A percentile compares a stretch with the other conserved stretches of the same genome.
phyloP scores from a whole-genome alignment of 805 yeast genomes.

The Priceomyces haplophilus region DNA sequence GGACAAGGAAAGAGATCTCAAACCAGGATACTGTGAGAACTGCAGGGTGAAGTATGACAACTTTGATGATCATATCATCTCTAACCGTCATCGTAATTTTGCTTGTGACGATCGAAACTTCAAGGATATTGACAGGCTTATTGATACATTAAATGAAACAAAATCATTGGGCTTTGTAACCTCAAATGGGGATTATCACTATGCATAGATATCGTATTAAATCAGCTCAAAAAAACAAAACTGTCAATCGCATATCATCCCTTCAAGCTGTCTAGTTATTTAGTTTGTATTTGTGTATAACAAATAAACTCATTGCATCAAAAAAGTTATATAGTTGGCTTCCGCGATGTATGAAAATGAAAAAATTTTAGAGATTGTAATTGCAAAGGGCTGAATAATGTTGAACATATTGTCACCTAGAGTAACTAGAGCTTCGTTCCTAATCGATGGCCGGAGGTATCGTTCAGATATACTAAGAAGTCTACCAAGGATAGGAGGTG shows the following conservation, averaged over 20 bases:
- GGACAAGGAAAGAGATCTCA: slow-evolving; percentile 28
- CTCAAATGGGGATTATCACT: slow-evolving; percentile 39
- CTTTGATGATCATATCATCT: slow-evolving; percentile 69
- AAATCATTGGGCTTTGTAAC: slow-evolving; percentile 41
- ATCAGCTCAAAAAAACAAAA: background rate
- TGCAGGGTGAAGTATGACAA: slow-evolving; percentile 81
- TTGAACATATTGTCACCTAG: background rate
- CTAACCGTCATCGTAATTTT: slow-evolving; percentile 72
- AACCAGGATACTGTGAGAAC: slow-evolving; percentile 90
- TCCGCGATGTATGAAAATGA: background rate
- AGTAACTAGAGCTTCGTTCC: background rate
- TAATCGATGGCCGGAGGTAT: background rate
- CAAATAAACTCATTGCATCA: background rate
- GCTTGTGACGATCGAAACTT: slow-evolving; percentile 73
- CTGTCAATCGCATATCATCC: background rate
- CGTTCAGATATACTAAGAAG: slow-evolving; percentile 19
- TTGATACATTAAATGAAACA: slow-evolving; percentile 46
- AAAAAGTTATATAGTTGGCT: background rate
- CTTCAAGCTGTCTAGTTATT: background rate
- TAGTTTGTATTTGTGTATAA: background rate
- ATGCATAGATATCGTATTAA: slow-evolving; percentile 7
- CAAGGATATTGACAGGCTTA: slow-evolving; percentile 70
- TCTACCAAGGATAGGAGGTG: slow-evolving; percentile 30
- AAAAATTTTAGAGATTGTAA: background rate
- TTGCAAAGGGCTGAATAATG: background rate